phyloP scores from a whole-genome alignment of 2,329 filamentous ascomycete genomes.

The Ascochyta lentis region DNA sequence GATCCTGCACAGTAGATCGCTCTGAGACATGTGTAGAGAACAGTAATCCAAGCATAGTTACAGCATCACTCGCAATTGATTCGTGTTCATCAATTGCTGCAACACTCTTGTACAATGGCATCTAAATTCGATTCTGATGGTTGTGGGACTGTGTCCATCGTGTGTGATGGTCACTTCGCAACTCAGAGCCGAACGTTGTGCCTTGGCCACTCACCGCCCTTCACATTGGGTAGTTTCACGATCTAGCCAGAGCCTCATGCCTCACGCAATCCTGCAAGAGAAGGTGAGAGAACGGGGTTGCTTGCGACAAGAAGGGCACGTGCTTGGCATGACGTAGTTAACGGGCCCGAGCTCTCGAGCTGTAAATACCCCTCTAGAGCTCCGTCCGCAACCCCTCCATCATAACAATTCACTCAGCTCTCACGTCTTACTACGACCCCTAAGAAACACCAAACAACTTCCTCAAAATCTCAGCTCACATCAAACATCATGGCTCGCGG shows the following conservation, averaged over 20 bases:
- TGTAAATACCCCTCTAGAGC: constrained; percentile 46
- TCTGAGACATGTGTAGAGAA: neutral
- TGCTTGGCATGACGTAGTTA: constrained; percentile 45
- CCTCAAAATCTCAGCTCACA: constrained; percentile 1
- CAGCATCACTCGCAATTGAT: constrained; percentile 6
- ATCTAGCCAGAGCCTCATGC: constrained; percentile 29
- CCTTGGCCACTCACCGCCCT: constrained; percentile 7
- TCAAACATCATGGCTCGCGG: constrained; percentile 44
- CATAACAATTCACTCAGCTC: constrained; percentile 12
- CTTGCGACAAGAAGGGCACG: constrained; percentile 4
- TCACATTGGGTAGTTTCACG: neutral
- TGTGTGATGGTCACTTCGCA: neutral
- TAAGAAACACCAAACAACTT: neutral
- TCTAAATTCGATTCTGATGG: neutral
- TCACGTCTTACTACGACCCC: constrained; percentile 6
- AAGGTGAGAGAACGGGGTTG: constrained; percentile 17
- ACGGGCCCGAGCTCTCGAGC: constrained; percentile 30
- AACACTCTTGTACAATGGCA: neutral
- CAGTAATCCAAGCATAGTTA: neutral
- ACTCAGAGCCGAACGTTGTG: neutral
- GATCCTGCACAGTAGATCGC: neutral
- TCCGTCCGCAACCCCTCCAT: constrained; percentile 27
- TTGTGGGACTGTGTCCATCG: neutral
- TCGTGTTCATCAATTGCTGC: constrained; percentile 17
- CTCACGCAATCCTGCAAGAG: constrained; percentile 17